Conservation (phyloP, 129 eudicot species). For the Lactuca saligna region DNA sequence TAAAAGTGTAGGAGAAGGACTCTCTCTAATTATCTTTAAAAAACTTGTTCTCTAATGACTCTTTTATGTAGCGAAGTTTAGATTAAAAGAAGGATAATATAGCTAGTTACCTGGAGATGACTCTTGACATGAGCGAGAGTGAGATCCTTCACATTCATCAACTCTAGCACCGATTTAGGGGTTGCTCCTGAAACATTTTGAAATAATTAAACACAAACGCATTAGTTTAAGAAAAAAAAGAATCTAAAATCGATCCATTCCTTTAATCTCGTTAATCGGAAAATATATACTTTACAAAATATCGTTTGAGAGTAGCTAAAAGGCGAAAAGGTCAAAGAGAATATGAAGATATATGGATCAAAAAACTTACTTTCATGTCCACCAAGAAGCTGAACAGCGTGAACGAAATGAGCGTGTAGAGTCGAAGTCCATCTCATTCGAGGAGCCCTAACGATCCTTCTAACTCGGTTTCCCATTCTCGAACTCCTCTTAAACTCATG, state of each 20-base stretch:
- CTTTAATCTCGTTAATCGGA: neutral
- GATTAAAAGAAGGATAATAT: constrained; percentile 3
- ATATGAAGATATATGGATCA: neutral
- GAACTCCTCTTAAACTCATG: constrained; percentile 63
- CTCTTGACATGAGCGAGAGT: constrained; percentile 98
- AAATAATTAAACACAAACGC: neutral
- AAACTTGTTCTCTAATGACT: too few species aligned
- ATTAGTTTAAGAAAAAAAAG: neutral
- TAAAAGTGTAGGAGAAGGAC: neutral
- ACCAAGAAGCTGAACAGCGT: constrained; percentile 93
- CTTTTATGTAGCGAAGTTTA: neutral
- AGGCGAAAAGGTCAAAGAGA: neutral
- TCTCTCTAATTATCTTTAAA: neutral
- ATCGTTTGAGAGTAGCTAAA: neutral
- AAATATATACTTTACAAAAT: constrained; percentile 5
- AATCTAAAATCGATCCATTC: neutral
- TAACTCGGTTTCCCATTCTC: constrained; percentile 46
- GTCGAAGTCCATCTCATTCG: constrained; percentile 97
- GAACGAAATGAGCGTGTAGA: constrained; percentile 91
- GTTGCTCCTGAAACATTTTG: constrained; percentile 71
- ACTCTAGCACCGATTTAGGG: constrained; percentile 89
- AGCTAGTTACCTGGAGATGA: constrained; percentile 68
- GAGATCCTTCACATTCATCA: constrained; percentile 96
- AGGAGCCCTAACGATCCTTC: constrained; percentile 75
- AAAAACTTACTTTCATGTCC: constrained; percentile 83